phyloP scores from a whole-genome alignment of 495 filamentous ascomycete species.

The Rostrohypoxylon terebratum region DNA sequence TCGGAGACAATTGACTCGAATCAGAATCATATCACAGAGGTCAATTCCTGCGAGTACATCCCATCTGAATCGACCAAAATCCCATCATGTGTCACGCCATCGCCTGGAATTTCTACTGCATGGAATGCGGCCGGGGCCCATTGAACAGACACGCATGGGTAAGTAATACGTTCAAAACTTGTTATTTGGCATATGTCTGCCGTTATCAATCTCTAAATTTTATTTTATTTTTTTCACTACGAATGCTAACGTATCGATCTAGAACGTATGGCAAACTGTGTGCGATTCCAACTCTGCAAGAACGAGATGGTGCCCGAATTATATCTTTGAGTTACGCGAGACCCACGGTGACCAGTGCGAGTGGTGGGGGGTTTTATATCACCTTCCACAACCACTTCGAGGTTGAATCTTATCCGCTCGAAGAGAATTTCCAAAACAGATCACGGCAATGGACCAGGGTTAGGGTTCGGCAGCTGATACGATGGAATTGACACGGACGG shows the following conservation, averaged over 20 bases:
- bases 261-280: constrained; percentile 33
- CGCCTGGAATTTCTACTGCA: constrained; percentile 41
- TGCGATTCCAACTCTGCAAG: constrained; percentile 40
- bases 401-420: not conserved
- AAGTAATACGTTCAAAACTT: not conserved
- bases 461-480: no score
- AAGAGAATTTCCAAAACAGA: not conserved
- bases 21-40: not conserved
- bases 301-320: constrained; percentile 35
- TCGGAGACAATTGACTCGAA: not conserved
- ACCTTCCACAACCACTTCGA: constrained; percentile 29
- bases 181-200: not conserved
- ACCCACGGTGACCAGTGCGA: constrained; percentile 35
- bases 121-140: constrained; percentile 40
- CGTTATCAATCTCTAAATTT: no score
- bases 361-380: constrained; percentile 2
- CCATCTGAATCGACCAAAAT: no score
- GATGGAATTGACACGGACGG: no score
- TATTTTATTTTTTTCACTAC: not conserved
- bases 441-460: not conserved
- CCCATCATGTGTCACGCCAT: constrained; percentile 42
- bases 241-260: not conserved
- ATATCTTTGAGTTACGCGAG: constrained; percentile 16
- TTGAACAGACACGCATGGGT: constrained; percentile 11
- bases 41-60: not conserved